A percentile compares a stretch with the other conserved stretches of the same genome.
Conservation (phyloP, 169 alveolate genomes). For the Plasmodium falciparum region DNA sequence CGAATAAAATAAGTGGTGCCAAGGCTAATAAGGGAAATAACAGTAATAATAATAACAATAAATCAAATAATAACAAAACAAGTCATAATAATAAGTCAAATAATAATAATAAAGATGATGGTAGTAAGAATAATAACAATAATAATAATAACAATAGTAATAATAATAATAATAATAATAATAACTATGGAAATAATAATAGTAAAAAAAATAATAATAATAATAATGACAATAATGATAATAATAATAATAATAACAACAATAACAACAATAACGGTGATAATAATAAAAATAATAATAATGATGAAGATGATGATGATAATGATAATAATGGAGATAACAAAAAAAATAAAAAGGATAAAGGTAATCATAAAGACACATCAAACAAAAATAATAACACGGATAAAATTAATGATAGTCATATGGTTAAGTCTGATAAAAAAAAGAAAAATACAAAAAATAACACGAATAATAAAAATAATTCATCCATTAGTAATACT, state of each 20-base stretch:
- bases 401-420: not conserved
- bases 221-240: not conserved
- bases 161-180: slow-evolving; percentile 4
- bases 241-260: slow-evolving; percentile 1
- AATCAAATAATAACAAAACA: not conserved
- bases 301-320: slow-evolving; percentile 7
- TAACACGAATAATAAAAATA: slow-evolving; percentile 5
- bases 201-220: slow-evolving; percentile 1
- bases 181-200: not conserved
- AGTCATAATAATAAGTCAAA: slow-evolving; percentile 9
- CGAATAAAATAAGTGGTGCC: not conserved
- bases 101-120: not conserved
- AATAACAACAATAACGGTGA: not conserved
- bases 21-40: not conserved
- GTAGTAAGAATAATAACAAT: not conserved
- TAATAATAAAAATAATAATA: not conserved
- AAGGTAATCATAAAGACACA: slow-evolving; percentile 8
- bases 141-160: not conserved
- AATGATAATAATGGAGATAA: slow-evolving; percentile 8
- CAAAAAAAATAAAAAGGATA: slow-evolving; percentile 9
- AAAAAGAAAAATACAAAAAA: slow-evolving; percentile 15
- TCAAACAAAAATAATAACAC: slow-evolving; percentile 5
- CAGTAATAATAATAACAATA: not conserved
- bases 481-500: not conserved
- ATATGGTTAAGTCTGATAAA: not conserved